These are phyloP conservation scores for Rubia yunnanensis DNA, from an alignment of 257 asterid genomes.

Conservation along the genomic window DNA sequence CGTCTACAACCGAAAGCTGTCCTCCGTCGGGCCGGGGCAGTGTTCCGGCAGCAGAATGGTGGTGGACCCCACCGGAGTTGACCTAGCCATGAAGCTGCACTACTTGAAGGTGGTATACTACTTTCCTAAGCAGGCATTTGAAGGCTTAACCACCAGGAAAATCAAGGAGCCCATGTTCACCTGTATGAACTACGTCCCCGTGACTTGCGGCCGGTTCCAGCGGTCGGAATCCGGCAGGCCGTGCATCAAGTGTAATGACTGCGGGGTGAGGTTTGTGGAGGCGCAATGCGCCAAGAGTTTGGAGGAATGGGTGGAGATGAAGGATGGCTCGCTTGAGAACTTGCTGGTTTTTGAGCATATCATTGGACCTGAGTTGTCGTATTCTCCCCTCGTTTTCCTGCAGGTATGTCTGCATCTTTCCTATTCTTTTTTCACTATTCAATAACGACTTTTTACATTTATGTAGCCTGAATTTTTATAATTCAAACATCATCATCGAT, in stretches of 20 bases:
- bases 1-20: conserved; percentile 43
- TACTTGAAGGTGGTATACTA: conserved; percentile 58
- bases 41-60: conserved; percentile 33
- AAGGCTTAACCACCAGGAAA: conserved; percentile 29
- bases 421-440: too few species aligned
- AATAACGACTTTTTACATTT: too few species aligned
- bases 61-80: conserved; percentile 50
- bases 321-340: conserved; percentile 26
- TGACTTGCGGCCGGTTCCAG: conserved; percentile 51
- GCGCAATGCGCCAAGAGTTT: conserved; percentile 47
- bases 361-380: conserved; percentile 70
- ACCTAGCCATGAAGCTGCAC: conserved; percentile 84
- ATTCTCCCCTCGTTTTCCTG: conserved; percentile 53
- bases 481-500: too few species aligned
- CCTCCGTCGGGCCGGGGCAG: conserved; percentile 75
- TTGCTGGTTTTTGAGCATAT: conserved; percentile 24
- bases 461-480: too few species aligned
- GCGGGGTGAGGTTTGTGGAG: conserved; percentile 66
- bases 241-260: conserved; percentile 70
- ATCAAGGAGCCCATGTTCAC: conserved; percentile 62
- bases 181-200: conserved; percentile 37
- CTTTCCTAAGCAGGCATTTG: conserved; percentile 41
- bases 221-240: conserved; percentile 59
- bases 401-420: conserved; percentile 57
- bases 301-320: conserved; percentile 59